Conservation (phyloP, 306 rosid genomes). For the Trifolium pratense region DNA sequence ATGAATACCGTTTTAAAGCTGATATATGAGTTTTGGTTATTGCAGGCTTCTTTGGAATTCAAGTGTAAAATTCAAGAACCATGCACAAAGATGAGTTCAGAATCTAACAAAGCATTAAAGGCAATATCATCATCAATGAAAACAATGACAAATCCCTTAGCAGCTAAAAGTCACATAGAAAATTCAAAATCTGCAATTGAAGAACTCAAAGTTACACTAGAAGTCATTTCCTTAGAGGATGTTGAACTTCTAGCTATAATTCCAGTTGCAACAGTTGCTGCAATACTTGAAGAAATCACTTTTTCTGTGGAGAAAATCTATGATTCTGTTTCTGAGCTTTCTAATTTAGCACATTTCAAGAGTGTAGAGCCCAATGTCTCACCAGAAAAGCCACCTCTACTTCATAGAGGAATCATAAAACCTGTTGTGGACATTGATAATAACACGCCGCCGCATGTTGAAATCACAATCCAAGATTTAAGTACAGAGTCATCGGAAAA, state of each 20-base stretch:
- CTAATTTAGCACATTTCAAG: constrained; percentile 67
- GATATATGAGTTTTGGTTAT: background rate
- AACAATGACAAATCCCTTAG: constrained; percentile 61
- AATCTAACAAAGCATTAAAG: constrained; percentile 67
- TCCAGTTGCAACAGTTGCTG: constrained; percentile 67
- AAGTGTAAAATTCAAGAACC: constrained; percentile 53
- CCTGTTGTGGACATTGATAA: constrained; percentile 55
- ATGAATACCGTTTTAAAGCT: background rate
- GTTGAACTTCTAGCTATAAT: constrained; percentile 56
- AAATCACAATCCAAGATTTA: constrained; percentile 52
- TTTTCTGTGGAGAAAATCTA: constrained; percentile 65
- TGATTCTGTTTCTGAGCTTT: constrained; percentile 69
- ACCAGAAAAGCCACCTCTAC: constrained; percentile 62
- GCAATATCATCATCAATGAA: constrained; percentile 59
- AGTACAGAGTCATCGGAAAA: constrained; percentile 39
- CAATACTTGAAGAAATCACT: constrained; percentile 68
- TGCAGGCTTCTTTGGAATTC: constrained; percentile 59
- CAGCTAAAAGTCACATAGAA: constrained; percentile 55
- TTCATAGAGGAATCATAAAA: constrained; percentile 73
- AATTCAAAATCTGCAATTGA: constrained; percentile 58
- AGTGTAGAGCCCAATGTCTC: constrained; percentile 45
- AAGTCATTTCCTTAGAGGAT: constrained; percentile 47
- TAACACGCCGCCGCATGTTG: constrained; percentile 43
- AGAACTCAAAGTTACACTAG: constrained; percentile 61
- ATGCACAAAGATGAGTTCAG: constrained; percentile 68